These are phyloP conservation scores for Ogataea saltuana DNA, from an alignment of 805 yeast genomes.

Conservation along the genomic window DNA sequence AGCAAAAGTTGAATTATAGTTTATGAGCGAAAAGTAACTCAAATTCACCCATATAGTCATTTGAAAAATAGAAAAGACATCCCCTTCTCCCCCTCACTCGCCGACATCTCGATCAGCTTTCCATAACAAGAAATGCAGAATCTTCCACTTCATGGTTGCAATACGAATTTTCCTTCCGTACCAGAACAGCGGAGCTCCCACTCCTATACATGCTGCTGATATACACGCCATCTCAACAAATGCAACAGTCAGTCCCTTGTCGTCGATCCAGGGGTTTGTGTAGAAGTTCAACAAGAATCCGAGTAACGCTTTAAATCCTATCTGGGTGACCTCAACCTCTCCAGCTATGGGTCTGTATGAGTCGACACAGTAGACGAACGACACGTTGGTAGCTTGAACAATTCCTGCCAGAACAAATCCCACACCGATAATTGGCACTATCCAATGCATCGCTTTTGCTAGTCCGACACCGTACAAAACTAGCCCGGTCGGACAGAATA, in stretches of 20 bases:
- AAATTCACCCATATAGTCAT: too few species aligned
- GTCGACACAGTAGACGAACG: constrained; percentile 14
- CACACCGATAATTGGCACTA: constrained; percentile 9
- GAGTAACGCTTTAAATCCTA: constrained; percentile 13
- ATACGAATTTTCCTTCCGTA: constrained; percentile 10
- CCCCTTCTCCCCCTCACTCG: constrained; percentile 5
- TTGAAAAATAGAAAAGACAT: too few species aligned
- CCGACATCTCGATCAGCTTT: constrained; percentile 12
- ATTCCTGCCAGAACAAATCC: constrained; percentile 12
- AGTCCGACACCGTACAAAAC: constrained; percentile 11
- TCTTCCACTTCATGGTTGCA: constrained; percentile 12
- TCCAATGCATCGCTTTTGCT: constrained; percentile 9
- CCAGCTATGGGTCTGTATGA: constrained; percentile 15
- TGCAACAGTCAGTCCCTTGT: constrained; percentile 5
- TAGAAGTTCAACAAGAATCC: constrained; percentile 13
- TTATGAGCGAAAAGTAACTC: too few species aligned
- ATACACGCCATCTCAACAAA: constrained; percentile 14
- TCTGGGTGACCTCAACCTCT: constrained; percentile 13
- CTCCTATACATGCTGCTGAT: constrained; percentile 10
- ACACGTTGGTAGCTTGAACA: constrained; percentile 14
- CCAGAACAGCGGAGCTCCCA: constrained; percentile 13
- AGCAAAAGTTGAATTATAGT: too few species aligned
- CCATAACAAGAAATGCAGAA: constrained; percentile 7
- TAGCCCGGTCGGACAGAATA: constrained; percentile 7
- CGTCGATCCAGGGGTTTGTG: constrained; percentile 12